phyloP scores from a whole-genome alignment of 805 yeast species.

The Wickerhamomyces ciferrii region DNA sequence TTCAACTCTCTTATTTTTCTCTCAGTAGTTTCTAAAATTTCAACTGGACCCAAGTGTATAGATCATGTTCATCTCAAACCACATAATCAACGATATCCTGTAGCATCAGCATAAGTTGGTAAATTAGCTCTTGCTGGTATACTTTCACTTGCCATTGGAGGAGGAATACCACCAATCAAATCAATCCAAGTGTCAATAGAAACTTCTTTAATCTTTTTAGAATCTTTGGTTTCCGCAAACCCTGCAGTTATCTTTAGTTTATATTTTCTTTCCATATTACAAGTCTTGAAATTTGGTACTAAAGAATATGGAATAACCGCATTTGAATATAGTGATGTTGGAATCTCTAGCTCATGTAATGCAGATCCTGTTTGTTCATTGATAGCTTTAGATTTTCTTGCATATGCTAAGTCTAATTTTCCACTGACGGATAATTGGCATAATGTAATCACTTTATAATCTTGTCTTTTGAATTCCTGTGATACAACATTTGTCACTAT shows the following conservation, averaged over 20 bases:
- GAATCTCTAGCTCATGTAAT: conserved; percentile 31
- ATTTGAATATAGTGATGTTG: conserved; percentile 24
- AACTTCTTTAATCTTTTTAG: neutral
- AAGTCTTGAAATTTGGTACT: conserved; percentile 36
- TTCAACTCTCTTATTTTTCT: too few species aligned
- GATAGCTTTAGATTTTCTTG: conserved; percentile 4
- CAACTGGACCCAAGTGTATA: too few species aligned
- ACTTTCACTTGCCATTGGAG: conserved; percentile 7
- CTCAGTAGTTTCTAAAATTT: too few species aligned
- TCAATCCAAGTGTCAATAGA: conserved; percentile 1
- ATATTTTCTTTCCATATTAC: conserved; percentile 47
- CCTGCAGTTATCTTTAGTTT: conserved; percentile 29
- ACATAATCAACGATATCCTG: neutral
- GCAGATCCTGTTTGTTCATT: conserved; percentile 26
- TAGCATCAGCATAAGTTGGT: neutral
- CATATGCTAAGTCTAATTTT: conserved; percentile 6
- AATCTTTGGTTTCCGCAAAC: conserved; percentile 10
- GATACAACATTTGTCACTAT: conserved; percentile 15
- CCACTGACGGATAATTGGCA: neutral
- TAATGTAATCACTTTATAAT: neutral
- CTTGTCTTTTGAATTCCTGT: conserved; percentile 6
- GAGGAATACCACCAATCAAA: conserved; percentile 6
- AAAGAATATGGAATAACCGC: conserved; percentile 40
- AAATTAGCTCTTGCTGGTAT: conserved; percentile 1
- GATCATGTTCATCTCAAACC: too few species aligned